A percentile compares a stretch with the other conserved stretches of the same genome.
Evolutionary conservation across 768 basidiomycete species (phyloP).

Genomic region (Crassisporium funariophilum): DNA sequence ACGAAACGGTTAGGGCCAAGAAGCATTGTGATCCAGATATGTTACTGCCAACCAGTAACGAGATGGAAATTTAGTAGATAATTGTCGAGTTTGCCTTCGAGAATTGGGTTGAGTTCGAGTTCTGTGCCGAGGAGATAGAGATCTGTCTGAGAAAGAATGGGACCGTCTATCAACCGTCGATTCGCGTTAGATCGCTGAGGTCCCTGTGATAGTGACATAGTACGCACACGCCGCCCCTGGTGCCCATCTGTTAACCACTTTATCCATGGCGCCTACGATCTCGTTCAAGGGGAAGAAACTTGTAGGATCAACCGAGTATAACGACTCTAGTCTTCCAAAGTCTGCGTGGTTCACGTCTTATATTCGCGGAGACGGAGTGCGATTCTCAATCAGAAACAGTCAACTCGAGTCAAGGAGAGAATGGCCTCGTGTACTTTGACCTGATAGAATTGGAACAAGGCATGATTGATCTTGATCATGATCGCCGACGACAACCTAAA

Average conservation of each 20-base stretch:
- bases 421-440: not conserved
- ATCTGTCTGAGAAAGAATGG: constrained; percentile 78
- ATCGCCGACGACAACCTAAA: not conserved
- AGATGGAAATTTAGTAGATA: constrained; percentile 78
- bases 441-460: too few relatives aligned
- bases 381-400: constrained; percentile 8
- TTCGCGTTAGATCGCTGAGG: not conserved
- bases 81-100: constrained; percentile 45
- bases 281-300: not conserved
- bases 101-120: constrained; percentile 74
- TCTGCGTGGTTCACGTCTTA: not conserved
- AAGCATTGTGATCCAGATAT: not conserved
- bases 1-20: not conserved
- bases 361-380: not conserved
- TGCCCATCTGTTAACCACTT: constrained; percentile 41
- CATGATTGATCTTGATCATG: not conserved
- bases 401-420: constrained; percentile 11
- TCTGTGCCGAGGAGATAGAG: constrained; percentile 74
- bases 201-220: not conserved
- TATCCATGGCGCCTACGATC: constrained; percentile 11
- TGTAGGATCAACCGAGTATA: not conserved
- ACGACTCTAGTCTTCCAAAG: not conserved
- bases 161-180: constrained; percentile 66
- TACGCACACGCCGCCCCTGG: constrained; percentile 45
- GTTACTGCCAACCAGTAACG: constrained; percentile 52